These are phyloP conservation scores for Periconia digitata DNA, from an alignment of 2,329 filamentous ascomycete species.

Conservation along the genomic window DNA sequence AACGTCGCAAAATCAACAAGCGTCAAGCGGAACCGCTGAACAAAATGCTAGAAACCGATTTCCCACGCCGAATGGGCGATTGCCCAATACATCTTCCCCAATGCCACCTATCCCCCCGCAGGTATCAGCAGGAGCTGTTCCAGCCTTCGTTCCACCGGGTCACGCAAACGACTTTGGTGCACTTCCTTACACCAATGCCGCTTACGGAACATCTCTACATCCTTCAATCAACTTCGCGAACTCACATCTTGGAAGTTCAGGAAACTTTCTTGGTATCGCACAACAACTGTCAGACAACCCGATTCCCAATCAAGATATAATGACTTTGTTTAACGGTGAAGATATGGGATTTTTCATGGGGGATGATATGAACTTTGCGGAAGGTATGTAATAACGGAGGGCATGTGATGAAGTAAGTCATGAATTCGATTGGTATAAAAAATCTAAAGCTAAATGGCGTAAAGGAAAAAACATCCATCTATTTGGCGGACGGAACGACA, in stretches of 20 bases:
- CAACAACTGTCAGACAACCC: slow-evolving; percentile 27
- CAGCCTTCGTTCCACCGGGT: not conserved
- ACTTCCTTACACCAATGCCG: not conserved
- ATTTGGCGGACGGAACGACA: slow-evolving; percentile 15
- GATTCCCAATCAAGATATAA: slow-evolving; percentile 24
- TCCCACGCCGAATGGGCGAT: not conserved
- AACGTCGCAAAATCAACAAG: not conserved
- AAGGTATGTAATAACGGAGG: slow-evolving; percentile 3
- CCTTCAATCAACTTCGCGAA: slow-evolving; percentile 6
- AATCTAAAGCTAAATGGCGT: not conserved
- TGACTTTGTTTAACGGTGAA: slow-evolving; percentile 24
- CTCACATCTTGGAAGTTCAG: slow-evolving; percentile 13
- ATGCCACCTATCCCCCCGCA: not conserved
- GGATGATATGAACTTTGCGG: slow-evolving; percentile 5
- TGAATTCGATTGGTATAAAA: not conserved
- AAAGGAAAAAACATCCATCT: not conserved
- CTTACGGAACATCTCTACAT: slow-evolving; percentile 1
- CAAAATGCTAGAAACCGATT: not conserved
- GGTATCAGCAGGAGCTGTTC: not conserved
- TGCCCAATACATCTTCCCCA: not conserved
- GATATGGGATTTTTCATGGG: slow-evolving; percentile 21
- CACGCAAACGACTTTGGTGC: not conserved
- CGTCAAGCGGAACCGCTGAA: not conserved
- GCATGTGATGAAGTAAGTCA: too few species aligned
- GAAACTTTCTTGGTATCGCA: slow-evolving; percentile 25